Base-by-base conservation (phyloP, 192 early-diverging fungal species). In the Diversispora epigaea region DNA sequence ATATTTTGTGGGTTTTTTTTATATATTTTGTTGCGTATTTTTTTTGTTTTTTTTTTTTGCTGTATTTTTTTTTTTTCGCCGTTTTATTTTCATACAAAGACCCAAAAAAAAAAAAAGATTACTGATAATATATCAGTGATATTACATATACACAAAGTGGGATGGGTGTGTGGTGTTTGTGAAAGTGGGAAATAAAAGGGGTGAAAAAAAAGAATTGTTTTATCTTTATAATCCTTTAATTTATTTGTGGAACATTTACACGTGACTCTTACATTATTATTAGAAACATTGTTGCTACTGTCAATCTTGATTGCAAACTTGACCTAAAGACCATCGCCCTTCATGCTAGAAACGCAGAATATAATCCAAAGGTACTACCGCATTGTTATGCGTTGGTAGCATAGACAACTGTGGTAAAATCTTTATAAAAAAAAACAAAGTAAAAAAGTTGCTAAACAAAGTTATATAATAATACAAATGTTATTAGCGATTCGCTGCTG, bases 281-380 rank as follows among this genome's bases (percentile, higher is more conserved):
- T 79, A 94, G 93, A 84, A 99, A 99, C 79, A 96, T 99, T 77
- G 97, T 99, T 11, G 96, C 97, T 25, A 99, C 97, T 17, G 97
- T 99, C 78, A 98, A 99, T 81, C 86, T 99, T 75, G 97, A 98
- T 81, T 94, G 93, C 86, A 91, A 91, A 62, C 89, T 99, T 77
- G 98, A 99, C 81, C 80, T 99, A 68, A 99, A 99, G 85, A 97
- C 94, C 44, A 99, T 99, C 82, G 98, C 98, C 47, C 86, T 99
- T 68, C 96, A 98, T 77, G 98, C 98, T n/a, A 89, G 98, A 69
- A 99, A 99, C 81, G 98, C 98, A 79, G 98, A 99, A 84, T 99
- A 99, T 86, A 99, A 99, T 83, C 98, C 98, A 80, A 99, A 99
- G 93, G 95, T 97, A 89, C 66, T 70, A 70, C 68, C 68, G 68